Evolutionary conservation across 805 yeast species (phyloP).

Genomic region (Zygoascus ofunaensis): DNA sequence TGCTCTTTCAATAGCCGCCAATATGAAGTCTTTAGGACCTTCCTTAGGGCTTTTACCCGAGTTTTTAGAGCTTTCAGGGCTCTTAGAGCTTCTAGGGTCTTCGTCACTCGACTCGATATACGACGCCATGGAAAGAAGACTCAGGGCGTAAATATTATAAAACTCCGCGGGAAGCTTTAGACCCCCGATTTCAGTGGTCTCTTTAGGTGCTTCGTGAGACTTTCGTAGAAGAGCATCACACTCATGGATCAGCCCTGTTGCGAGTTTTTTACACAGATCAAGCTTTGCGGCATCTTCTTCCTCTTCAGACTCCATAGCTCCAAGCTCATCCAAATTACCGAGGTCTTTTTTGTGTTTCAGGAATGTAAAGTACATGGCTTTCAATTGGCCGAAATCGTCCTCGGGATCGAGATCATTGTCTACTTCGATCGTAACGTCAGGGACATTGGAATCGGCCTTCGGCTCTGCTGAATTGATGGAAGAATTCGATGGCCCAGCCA

Average conservation of each 20-base stretch:
- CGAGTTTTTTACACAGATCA: conserved; percentile 18
- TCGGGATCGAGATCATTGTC: conserved; percentile 62
- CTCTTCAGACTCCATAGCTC: conserved; percentile 32
- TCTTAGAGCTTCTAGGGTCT: conserved; percentile 7
- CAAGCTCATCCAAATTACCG: not conserved
- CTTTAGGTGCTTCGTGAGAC: conserved; percentile 17
- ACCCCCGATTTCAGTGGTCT: conserved; percentile 6
- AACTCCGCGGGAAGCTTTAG: conserved; percentile 34
- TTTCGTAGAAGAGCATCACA: conserved; percentile 62
- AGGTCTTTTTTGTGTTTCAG: conserved; percentile 9
- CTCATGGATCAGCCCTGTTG: conserved; percentile 80
- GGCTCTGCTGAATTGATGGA: conserved; percentile 1
- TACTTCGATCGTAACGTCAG: conserved; percentile 54
- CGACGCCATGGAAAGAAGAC: conserved; percentile 32
- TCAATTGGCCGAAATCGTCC: conserved; percentile 70
- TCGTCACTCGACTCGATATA: conserved; percentile 21
- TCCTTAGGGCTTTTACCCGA: conserved; percentile 19
- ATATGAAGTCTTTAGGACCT: conserved; percentile 51
- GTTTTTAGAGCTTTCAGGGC: conserved; percentile 13
- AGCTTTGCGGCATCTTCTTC: not conserved
- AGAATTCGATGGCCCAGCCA: not conserved
- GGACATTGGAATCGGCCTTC: conserved; percentile 11
- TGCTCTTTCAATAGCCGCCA: conserved; percentile 64
- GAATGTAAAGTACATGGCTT: conserved; percentile 64
- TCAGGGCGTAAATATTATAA: conserved; percentile 64